Evolutionary conservation across 2,329 filamentous ascomycete species (phyloP), one percentile per base, ranked within the genome.

Genomic region (Microcyclospora tardicrescens): DNA sequence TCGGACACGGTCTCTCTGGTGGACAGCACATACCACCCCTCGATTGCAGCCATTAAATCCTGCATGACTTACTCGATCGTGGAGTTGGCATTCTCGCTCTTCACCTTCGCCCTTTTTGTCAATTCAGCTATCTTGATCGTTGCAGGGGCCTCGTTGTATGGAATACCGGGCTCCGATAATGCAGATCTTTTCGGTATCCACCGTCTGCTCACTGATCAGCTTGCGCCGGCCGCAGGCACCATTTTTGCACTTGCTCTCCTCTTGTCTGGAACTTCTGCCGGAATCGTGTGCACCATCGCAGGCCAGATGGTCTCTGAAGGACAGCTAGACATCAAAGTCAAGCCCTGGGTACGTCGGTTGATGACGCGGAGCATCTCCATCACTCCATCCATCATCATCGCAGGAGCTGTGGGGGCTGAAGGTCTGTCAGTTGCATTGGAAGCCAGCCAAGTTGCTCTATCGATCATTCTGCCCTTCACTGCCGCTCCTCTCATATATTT

Each of bases 271-370:
- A 72, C 84, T 10, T 84, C 79, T 0, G 85, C 85, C 0, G 85
- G 85, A 5, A 84, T 93, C 28, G 80, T 93, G 2, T 93, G 85
- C 63, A 93, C 86, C 1, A 91, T 93, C 49, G 75, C 85, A 0
- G 85, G 85, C 0, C 85, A 93, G 58, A 91, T 93, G 78, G 80
- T 93, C 15, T 79, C 77, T 45, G 85, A 93, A 58, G 85, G 85
- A 6, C 83, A 85, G 43, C 59, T 93, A 33, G 75, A 76, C 34
- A 86, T 84, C 81, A 75, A 63, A 5, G 61, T 87, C 27, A 69
- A 69, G 43, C 85, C 85, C 0, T 93, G 85, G 85, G 53, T 87
- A 9, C 78, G 85, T 2, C 72, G 85, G 10, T 69, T 93, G 3
- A 61, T 89, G 36, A 93, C 85, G 0, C 73, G 85, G 16, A 75